These are phyloP conservation scores for Talaromyces sp. DNA, from an alignment of 2,329 filamentous ascomycete species.

Conservation along the genomic window DNA sequence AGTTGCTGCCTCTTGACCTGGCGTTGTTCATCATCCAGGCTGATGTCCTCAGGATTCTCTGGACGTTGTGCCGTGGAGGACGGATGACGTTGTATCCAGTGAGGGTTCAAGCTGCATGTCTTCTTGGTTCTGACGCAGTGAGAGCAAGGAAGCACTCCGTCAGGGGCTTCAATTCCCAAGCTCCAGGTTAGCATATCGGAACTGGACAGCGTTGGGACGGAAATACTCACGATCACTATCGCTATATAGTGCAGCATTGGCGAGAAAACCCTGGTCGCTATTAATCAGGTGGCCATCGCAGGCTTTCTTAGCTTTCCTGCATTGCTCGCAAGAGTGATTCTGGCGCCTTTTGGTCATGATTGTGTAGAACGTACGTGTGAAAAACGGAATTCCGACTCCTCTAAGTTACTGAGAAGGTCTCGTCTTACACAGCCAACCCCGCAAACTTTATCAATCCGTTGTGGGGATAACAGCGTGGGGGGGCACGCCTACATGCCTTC, in stretches of 20 bases:
- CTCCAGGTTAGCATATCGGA: background rate
- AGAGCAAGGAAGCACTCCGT: background rate
- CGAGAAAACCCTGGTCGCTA: background rate
- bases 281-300: conserved; percentile 3
- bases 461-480: background rate
- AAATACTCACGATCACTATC: background rate
- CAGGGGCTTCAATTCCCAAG: background rate
- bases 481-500: background rate
- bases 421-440: background rate
- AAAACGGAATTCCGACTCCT: background rate
- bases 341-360: conserved; percentile 7
- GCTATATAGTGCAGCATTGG: conserved; percentile 2
- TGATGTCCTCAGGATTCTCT: background rate
- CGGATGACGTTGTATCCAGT: background rate
- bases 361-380: background rate
- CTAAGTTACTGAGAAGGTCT: background rate
- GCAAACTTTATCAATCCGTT: background rate
- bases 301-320: conserved; percentile 6
- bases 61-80: background rate
- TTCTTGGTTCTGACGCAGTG: conserved; percentile 5
- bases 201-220: background rate
- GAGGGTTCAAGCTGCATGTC: background rate
- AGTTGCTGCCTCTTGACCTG: background rate
- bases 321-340: conserved; percentile 10
- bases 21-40: background rate